Base-by-base conservation (phyloP, 192 early-diverging fungal genomes). In the Helicostylum pulchrum region DNA sequence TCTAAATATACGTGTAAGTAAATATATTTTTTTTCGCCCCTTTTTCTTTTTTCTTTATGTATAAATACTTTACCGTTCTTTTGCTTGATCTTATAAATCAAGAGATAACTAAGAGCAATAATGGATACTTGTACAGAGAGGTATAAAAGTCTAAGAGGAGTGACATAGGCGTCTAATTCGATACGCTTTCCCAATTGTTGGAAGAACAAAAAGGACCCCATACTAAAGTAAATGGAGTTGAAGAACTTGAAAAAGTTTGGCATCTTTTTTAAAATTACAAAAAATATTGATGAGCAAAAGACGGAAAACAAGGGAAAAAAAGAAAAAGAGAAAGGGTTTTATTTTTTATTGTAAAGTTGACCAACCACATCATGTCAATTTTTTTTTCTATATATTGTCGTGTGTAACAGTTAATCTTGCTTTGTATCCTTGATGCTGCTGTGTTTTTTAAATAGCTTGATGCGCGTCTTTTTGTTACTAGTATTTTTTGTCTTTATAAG, bases 21-120 rank as follows among this genome's bases (percentile, higher is more conserved):
- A 31, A 15, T 61, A 43, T n/a, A n/a, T n/a, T n/a, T n/a, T 39
- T 39, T 39, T 39, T 10, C 4, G 36, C 39, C 46, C 14, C 9
- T 21, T n/a, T 14, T 43, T 57, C 43, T 9, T 34, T 48, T 20
- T 8, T 11, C 30, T 2, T 43, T 46, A 43, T 39, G 32, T 42
- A 6, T 23, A 43, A 31, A 26, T n/a, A 32, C 10, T 48, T 42
- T 76, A 87, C 88, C 87, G 69, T 97, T 97, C 76, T 88, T 91
- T 53, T 67, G 68, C 55, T 71, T 65, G 42, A 94, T 84, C 53
- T 72, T 57, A 46, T 43, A 50, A 48, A 81, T 63, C 31, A 80
- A 30, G 14, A 73, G 42, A 62, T 65, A 81, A 15, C 66, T 72
- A 19, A 84, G 48, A 0, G 68, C 70, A 26, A 90, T 45, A 11